phyloP scores from a whole-genome alignment of 2,329 filamentous ascomycete species.

The Aspergillus latus region DNA sequence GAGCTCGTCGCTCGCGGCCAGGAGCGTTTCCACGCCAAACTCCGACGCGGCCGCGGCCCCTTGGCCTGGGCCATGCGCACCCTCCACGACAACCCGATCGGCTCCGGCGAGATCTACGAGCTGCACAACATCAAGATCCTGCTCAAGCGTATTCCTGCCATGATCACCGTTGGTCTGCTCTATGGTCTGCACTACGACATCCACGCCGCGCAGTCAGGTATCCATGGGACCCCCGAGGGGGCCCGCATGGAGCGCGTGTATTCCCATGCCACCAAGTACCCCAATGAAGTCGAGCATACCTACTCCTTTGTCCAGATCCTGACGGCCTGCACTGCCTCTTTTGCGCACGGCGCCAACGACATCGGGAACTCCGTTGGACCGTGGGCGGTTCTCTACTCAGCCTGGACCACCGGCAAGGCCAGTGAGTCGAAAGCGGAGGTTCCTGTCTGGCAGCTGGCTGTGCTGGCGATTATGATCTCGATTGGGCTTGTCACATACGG shows the following conservation, averaged over 20 bases:
- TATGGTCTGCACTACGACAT: conserved; percentile 83
- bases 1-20: conserved; percentile 60
- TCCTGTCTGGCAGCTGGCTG: conserved; percentile 73
- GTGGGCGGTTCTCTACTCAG: conserved; percentile 69
- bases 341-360: conserved; percentile 72
- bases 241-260: conserved; percentile 70
- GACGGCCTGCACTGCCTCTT: conserved; percentile 53
- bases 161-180: conserved; percentile 61
- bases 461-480: conserved; percentile 63
- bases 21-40: conserved; percentile 61
- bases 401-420: conserved; percentile 64
- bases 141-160: conserved; percentile 67
- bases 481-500: conserved; percentile 71
- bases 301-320: conserved; percentile 57
- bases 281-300: conserved; percentile 67
- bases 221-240: conserved; percentile 70
- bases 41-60: conserved; percentile 63
- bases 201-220: conserved; percentile 70
- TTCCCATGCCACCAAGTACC: conserved; percentile 62
- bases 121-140: conserved; percentile 65
- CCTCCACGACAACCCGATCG: conserved; percentile 71
- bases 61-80: conserved; percentile 82
- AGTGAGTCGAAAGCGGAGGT: conserved; percentile 64
- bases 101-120: conserved; percentile 72
- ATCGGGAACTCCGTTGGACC: conserved; percentile 69